Base-by-base conservation (phyloP, 345 rosid genomes). In the Syzygium oleosum region DNA sequence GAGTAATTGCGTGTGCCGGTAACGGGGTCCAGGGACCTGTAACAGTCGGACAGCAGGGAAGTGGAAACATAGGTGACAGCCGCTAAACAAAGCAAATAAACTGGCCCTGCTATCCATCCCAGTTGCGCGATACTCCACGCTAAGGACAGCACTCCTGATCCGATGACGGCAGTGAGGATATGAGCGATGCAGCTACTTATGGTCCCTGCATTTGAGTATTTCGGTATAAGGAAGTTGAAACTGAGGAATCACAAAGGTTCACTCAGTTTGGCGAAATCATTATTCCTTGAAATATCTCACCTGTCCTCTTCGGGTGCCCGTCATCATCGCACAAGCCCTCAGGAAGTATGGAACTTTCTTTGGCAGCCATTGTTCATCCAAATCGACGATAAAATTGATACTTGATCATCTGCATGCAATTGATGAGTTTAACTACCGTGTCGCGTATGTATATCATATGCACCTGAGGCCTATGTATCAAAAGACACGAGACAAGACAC, bases 51-150 rank as follows among this genome's bases (percentile, higher is more conserved):
- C n/a, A 95, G 92, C 61, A 95, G 95, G 54, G 41, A 90, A 7
- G 92, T 84, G 9, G 95, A 94, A 83, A 92, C 31, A 53, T 88
- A 90, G 89, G 94, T 92, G 79, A 95, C 29, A 3, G 86, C 65
- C 0, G 97, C 95, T 23, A 95, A 93, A 79, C 90, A 86, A 46
- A 95, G 89, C 86, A 94, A 29, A 29, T 84, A 53, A 53, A 84
- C 46, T 1, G 97, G 97, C 22, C 96, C 96, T 9, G 89, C 95
- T 68, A 95, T 88, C 97, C 97, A 95, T 53, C 97, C 97, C 9
- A 95, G 91, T 86, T 94, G 97, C 2, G 96, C 89, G 4, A 90
- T 87, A 51, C 94, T 90, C 97, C 97, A 95, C 12, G 95, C 95
- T 86, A 93, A 85, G 12, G 96, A 95, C 41, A 93, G 88, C 25